phyloP scores from a whole-genome alignment of 306 rosid genomes.

The Inga oerstediana region DNA sequence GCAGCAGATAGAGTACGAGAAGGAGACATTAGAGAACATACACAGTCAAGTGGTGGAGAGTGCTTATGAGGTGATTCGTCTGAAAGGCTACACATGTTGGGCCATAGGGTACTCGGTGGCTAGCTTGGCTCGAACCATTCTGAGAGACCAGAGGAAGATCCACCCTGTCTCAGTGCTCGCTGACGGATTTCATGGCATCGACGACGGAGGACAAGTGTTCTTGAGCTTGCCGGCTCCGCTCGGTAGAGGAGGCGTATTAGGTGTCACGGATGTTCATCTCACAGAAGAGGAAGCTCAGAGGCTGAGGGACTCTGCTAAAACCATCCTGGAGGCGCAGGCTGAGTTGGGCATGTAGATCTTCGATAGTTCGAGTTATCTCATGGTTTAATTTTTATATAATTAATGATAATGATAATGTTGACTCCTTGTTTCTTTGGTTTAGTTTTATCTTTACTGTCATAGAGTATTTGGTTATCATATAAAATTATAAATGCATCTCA shows the following conservation, averaged over 20 bases:
- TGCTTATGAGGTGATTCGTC: slow-evolving; percentile 76
- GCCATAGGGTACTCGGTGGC: slow-evolving; percentile 91
- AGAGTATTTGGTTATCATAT: no score
- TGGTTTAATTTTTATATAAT: no score
- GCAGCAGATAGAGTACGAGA: slow-evolving; percentile 71
- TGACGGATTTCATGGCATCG: slow-evolving; percentile 66
- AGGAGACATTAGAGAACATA: slow-evolving; percentile 73
- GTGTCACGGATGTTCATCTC: slow-evolving; percentile 75
- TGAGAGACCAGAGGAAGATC: slow-evolving; percentile 82
- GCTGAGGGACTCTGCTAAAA: slow-evolving; percentile 64
- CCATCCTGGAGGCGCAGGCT: slow-evolving; percentile 63
- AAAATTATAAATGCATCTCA: no score
- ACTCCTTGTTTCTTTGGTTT: no score
- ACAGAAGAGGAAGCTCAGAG: slow-evolving; percentile 57
- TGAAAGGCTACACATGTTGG: slow-evolving; percentile 93
- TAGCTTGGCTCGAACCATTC: slow-evolving; percentile 54
- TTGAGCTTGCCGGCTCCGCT: slow-evolving; percentile 83
- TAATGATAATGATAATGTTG: no score
- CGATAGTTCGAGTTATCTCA: not conserved
- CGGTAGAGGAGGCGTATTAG: slow-evolving; percentile 76
- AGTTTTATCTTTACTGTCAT: no score
- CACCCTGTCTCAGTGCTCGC: slow-evolving; percentile 81
- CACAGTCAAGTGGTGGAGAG: slow-evolving; percentile 68
- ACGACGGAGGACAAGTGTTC: slow-evolving; percentile 62
- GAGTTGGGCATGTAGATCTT: slow-evolving; percentile 57